Evolutionary conservation across 2,329 filamentous ascomycete genomes (phyloP).

Genomic region (Exophiala viscosa): DNA sequence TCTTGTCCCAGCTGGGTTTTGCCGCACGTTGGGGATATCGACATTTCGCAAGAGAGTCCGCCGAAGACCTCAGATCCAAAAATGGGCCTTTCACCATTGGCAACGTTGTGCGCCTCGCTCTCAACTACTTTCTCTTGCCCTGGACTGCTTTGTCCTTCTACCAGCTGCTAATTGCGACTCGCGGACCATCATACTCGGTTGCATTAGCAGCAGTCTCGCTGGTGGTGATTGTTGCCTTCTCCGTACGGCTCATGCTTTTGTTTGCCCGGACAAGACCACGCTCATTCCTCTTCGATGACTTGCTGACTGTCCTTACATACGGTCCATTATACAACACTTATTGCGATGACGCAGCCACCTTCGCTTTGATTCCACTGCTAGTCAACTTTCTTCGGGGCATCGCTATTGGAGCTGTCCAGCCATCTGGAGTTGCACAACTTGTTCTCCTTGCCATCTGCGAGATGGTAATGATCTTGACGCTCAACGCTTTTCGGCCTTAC

Average conservation of each 20-base stretch:
- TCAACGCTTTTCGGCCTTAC: conserved; percentile 88
- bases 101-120: conserved; percentile 77
- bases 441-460: conserved; percentile 91
- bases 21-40: conserved; percentile 71
- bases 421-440: conserved; percentile 87
- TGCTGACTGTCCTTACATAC: conserved; percentile 83
- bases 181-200: conserved; percentile 67
- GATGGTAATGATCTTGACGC: conserved; percentile 79
- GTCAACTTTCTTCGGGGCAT: conserved; percentile 83
- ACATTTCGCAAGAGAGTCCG: conserved; percentile 64
- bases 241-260: conserved; percentile 73
- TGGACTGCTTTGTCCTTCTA: conserved; percentile 84
- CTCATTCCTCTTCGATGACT: conserved; percentile 85
- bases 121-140: conserved; percentile 88
- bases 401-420: conserved; percentile 87
- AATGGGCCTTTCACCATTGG: conserved; percentile 83
- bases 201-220: conserved; percentile 73
- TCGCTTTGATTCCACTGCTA: conserved; percentile 80
- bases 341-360: conserved; percentile 85
- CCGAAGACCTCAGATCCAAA: conserved; percentile 86
- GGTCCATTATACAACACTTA: conserved; percentile 97
- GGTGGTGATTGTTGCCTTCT: conserved; percentile 67
- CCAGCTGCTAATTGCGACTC: conserved; percentile 72
- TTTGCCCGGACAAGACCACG: conserved; percentile 78
- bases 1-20: conserved; percentile 74